Conservation (phyloP, 345 rosid species). For the Garcia nutans region DNA sequence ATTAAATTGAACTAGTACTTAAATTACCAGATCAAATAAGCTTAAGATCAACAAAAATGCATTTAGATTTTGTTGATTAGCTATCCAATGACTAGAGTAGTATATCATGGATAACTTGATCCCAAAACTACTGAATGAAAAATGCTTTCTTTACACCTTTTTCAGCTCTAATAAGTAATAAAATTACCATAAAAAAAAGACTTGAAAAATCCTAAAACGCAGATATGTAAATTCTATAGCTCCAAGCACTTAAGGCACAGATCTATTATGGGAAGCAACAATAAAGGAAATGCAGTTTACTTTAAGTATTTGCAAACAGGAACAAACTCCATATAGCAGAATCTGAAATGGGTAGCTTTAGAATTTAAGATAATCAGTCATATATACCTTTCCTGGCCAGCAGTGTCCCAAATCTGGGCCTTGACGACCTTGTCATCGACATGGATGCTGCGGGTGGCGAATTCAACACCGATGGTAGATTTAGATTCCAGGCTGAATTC, state of each 20-base stretch:
- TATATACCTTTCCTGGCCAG: slow-evolving; percentile 28
- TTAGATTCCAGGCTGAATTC: slow-evolving; percentile 33
- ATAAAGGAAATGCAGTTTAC: not conserved
- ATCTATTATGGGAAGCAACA: not conserved
- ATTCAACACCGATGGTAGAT: slow-evolving; percentile 34
- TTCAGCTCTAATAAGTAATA: not conserved
- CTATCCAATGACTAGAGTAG: not conserved
- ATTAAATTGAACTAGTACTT: not conserved
- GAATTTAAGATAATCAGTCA: not conserved
- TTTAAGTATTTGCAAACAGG: not conserved
- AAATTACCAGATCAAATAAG: not conserved
- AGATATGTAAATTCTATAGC: not conserved
- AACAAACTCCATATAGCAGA: slow-evolving; percentile 4
- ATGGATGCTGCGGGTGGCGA: slow-evolving; percentile 32
- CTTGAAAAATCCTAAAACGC: not conserved
- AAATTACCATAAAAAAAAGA: not conserved
- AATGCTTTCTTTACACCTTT: not conserved
- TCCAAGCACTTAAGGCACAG: not conserved
- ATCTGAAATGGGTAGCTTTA: not conserved
- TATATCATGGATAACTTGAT: not conserved
- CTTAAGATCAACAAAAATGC: not conserved
- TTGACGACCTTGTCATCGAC: slow-evolving; percentile 31
- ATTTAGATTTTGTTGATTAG: not conserved
- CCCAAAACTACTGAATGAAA: not conserved
- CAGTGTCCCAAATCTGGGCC: slow-evolving; percentile 36